Evolutionary conservation across 805 yeast species (phyloP), one percentile per base, ranked within the genome.

Genomic region (Wickerhamiella australiensis): DNA sequence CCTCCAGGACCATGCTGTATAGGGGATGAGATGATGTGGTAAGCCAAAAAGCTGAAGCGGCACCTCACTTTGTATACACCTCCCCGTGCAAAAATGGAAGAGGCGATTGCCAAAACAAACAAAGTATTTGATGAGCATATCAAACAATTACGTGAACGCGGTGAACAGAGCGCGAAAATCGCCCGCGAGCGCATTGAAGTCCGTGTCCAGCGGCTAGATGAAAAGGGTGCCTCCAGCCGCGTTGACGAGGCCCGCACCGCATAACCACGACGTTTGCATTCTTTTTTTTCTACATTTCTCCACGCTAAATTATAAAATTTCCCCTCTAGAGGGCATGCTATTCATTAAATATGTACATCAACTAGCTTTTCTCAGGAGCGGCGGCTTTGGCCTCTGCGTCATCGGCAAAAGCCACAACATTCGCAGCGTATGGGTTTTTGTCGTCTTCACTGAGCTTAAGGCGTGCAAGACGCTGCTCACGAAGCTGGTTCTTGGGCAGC

Each of bases 401-500:
- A 63, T 88, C 84, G 62, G 85, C 92, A 47, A 77, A 84, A 1
- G 95, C 95, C 25, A 83, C 71, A 51, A 90, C 72, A 62, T 92
- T 92, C 56, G 79, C 75, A 55, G 77, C 78, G 65, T 85, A 92
- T 21, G 96, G 96, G 63, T 85, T 84, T 51, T 83, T 83, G 51
- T 85, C 78, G 25, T 90, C 96, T 58, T 94, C 97, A 64, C 76
- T 84, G 0, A 85, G 78, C 67, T 85, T 87, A 53, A 92, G 72
- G 62, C 99, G 77, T 23, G 78, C 90, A 60, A 92, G 66, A 64
- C 98, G 79, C 12, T 71, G 68, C 59, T 80, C 76, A 65, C 97
- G 78, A 55, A 82, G 75, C 59, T 80, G 79, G 65, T 92, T 90
- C 69, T 85, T 88, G 40, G 98, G 98, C 50, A 92, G 73, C 99